Conservation (phyloP, 805 yeast species). For the Ogataea ganodermae region DNA sequence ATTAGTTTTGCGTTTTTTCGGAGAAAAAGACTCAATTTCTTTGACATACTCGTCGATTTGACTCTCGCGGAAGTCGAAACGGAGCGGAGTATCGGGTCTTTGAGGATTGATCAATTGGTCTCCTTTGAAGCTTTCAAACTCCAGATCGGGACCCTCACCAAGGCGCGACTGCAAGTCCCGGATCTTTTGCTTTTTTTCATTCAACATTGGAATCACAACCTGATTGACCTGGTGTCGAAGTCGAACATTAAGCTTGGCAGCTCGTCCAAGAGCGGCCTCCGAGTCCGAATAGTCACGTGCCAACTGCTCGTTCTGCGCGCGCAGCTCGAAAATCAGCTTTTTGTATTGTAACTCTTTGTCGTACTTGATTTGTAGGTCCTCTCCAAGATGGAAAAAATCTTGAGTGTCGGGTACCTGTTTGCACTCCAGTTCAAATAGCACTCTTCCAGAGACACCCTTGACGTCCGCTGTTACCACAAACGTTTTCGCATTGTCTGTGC, state of each 20-base stretch:
- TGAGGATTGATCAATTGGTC: constrained; percentile 15
- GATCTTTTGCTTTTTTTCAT: constrained; percentile 20
- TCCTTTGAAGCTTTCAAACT: constrained; percentile 17
- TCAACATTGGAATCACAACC: constrained; percentile 22
- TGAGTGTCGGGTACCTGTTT: background rate
- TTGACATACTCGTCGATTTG: constrained; percentile 12
- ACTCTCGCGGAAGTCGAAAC: constrained; percentile 20
- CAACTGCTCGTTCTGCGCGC: constrained; percentile 9
- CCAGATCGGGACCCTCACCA: background rate
- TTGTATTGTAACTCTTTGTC: constrained; percentile 17
- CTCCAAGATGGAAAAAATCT: constrained; percentile 16
- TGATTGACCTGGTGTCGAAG: constrained; percentile 10
- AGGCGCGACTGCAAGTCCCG: constrained; percentile 6
- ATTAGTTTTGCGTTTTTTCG: constrained; percentile 18
- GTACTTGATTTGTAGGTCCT: constrained; percentile 16
- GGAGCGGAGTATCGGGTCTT: constrained; percentile 21
- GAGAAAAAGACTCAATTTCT: constrained; percentile 22
- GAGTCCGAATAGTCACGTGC: constrained; percentile 11
- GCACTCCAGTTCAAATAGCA: constrained; percentile 19
- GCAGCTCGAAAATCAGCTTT: constrained; percentile 8
- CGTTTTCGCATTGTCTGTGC: background rate
- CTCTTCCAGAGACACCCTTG: constrained; percentile 16
- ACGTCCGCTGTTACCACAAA: constrained; percentile 14
- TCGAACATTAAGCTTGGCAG: constrained; percentile 5
- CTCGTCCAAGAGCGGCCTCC: constrained; percentile 8